Base-by-base conservation (phyloP, 352 stramenopile genomes). In the Pythium chondricola region DNA sequence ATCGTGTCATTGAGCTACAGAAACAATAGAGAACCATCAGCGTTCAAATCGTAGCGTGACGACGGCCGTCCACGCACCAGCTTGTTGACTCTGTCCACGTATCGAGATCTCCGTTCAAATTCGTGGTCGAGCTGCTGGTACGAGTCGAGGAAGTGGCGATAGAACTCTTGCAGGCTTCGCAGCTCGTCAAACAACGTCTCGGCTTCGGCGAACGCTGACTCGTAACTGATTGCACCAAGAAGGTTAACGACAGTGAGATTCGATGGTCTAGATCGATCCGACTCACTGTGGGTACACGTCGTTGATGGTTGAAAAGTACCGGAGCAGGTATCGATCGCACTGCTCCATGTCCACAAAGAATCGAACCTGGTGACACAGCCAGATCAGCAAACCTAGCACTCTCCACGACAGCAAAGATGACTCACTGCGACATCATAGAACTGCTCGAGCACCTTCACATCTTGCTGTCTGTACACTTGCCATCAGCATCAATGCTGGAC, bases 321-420 rank as follows among this genome's bases (percentile, higher is more conserved):
- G 56, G 17, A 89, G 44, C 26, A 93, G 63, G 25, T 83, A 83
- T 3, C 78, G 74, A 45, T 93, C 82, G 37, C 82, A 91, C 55
- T 93, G 82, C 66, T 93, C 82, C 79, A 91, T 93, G 48, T 93
- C 80, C 32, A 93, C 78, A 42, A 91, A 93, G 43, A 87, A 89
- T 14, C 62, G 69, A 24, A 92, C 77, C 75, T 83, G 35, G 18
- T 33, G 27, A 9, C 17, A 43, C 16, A 35, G 26, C 1, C 40
- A 8, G 6, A 17, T 43, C 14, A 29, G 55, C 31, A 8, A 32
- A 21, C 6, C n/a, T 11, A 4, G 7, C n/a, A 21, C 32, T 27
- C 17, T 30, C 2, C 6, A 30, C 1, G 6, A 26, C 2, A 20
- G 16, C 6, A 33, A 6, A 11, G 2, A 41, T 20, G 11, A 56